A percentile compares a stretch with the other conserved stretches of the same genome.
These are phyloP conservation scores for Alisma plantagoaquatica DNA, from an alignment of 106 monocot genomes.

Conservation along the genomic window DNA sequence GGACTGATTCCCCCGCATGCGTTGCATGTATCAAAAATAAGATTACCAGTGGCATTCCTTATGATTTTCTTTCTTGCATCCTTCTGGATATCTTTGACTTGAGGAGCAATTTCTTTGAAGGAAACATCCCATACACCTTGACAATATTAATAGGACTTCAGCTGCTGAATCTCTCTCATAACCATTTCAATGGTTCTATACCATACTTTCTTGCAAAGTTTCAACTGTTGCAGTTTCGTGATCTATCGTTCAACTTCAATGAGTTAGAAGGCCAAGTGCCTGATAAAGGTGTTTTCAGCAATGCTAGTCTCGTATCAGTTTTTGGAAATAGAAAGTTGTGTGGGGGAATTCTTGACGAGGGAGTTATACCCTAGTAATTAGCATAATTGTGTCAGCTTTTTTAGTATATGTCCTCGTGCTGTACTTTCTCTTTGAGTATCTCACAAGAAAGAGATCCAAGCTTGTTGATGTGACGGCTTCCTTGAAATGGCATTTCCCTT, in stretches of 20 bases:
- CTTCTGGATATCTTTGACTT: background rate
- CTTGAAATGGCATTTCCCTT: background rate
- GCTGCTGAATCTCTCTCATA: background rate
- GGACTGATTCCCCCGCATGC: background rate
- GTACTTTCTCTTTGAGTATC: background rate
- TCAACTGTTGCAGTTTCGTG: background rate
- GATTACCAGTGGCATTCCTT: slow-evolving; percentile 1
- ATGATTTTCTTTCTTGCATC: background rate
- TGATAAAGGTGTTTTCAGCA: background rate
- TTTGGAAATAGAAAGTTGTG: slow-evolving; percentile 8
- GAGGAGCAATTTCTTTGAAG: background rate
- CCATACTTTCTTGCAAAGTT: background rate
- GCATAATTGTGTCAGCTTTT: background rate
- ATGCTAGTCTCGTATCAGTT: background rate
- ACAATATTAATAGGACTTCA: background rate
- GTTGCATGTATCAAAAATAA: slow-evolving; percentile 2
- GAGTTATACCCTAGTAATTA: background rate
- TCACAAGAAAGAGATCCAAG: background rate
- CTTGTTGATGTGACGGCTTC: too few species aligned
- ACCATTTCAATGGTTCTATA: background rate
- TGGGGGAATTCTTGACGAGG: background rate
- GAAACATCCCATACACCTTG: background rate
- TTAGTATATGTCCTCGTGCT: background rate
- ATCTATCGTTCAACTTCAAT: slow-evolving; percentile 10
- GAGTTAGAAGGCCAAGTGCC: slow-evolving; percentile 3